A percentile compares a stretch with the other conserved stretches of the same genome.
Evolutionary conservation across 257 asterid species (phyloP).

Genomic region (Lycium barbarum): DNA sequence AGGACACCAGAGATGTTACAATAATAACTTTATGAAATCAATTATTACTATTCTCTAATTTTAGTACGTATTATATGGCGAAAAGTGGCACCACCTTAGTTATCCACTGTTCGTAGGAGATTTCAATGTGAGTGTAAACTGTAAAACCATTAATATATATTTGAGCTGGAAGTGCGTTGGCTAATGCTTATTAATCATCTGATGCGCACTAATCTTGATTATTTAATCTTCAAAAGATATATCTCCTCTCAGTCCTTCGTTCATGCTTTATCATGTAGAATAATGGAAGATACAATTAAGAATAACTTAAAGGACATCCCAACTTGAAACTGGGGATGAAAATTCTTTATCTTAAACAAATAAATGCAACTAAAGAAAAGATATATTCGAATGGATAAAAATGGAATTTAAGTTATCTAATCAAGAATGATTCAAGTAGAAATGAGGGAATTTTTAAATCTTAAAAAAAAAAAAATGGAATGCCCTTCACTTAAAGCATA

Average conservation of each 20-base stretch:
- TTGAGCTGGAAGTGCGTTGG: not conserved
- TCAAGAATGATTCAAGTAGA: not conserved
- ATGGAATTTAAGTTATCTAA: not conserved
- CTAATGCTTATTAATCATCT: not conserved
- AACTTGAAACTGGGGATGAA: not conserved
- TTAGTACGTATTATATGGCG: not conserved
- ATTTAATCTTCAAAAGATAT: not conserved
- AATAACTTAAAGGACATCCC: not conserved
- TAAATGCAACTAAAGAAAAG: not conserved
- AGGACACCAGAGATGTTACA: no score
- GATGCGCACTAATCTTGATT: constrained; percentile 24
- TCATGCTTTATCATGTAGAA: not conserved
- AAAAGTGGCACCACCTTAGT: not conserved
- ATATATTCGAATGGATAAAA: not conserved
- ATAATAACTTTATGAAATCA: not conserved
- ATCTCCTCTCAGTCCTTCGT: not conserved
- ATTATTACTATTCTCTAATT: constrained; percentile 14
- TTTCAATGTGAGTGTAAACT: not conserved
- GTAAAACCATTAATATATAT: not conserved
- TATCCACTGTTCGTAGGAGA: not conserved
- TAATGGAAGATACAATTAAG: not conserved
- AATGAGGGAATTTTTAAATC: no score
- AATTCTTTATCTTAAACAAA: not conserved
- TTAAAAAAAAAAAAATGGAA: no score
- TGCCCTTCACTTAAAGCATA: no score